Base-by-base conservation (phyloP, 1,284 basidiomycete genomes). In the Pholiota adiposa region DNA sequence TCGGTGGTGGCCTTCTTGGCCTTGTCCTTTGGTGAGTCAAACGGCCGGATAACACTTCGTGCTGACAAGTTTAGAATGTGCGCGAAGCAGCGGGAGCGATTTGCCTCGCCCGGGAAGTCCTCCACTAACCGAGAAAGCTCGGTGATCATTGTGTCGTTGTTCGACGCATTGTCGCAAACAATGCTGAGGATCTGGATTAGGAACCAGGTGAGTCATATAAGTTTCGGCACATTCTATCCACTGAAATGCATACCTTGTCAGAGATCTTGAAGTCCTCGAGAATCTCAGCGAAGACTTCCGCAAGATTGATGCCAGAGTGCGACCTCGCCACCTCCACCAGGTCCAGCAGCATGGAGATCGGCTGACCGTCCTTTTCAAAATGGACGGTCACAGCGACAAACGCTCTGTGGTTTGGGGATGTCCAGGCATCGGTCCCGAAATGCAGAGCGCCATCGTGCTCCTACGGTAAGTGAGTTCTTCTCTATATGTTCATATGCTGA, bases 21-120 rank as follows among this genome's bases (percentile, higher is more conserved):
- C n/a, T n/a, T n/a, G n/a, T n/a, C n/a, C n/a, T n/a, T n/a, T n/a
- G n/a, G n/a, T n/a, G n/a, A n/a, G n/a, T n/a, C n/a, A n/a, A n/a
- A n/a, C n/a, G n/a, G n/a, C n/a, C n/a, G n/a, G n/a, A n/a, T n/a
- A n/a, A n/a, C n/a, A n/a, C n/a, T n/a, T n/a, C n/a, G n/a, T n/a
- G n/a, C n/a, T n/a, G n/a, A n/a, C 0, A 79, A 65, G 44, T 74
- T 75, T 0, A 71, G 31, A 8, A 75, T 69, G 36, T 79, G 76
- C 0, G 63, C 53, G 55, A 77, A 75, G 61, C 75, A 78, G 0
- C 64, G 61, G 0, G 67, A 67, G 0, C 59, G 67, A 6, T 61
- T 68, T 0, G 60, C 43, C n/a, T n/a, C n/a, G 0, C 70, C 69
- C 0, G 60, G 54, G 50, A 75, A 75, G 0, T 46, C 29, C 0